A percentile compares a stretch with the other conserved stretches of the same genome.
Evolutionary conservation across 495 filamentous ascomycete genomes (phyloP).

Genomic region (Sordaria brevicollis): DNA sequence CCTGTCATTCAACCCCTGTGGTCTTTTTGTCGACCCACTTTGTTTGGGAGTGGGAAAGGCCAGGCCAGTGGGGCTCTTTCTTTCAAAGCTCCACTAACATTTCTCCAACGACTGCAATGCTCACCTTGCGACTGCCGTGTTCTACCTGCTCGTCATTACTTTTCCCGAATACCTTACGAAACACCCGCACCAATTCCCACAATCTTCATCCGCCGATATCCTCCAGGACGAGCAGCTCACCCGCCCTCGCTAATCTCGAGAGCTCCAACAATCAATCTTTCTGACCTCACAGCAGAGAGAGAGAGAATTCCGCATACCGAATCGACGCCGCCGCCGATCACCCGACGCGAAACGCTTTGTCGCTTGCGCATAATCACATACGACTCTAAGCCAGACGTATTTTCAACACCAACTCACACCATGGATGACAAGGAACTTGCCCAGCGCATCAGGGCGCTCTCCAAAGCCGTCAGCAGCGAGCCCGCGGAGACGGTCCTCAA

Average conservation of each 20-base stretch:
- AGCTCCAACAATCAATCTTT: not conserved
- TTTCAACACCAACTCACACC: not conserved
- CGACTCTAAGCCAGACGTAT: not conserved
- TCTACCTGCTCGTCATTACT: not conserved
- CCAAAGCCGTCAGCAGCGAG: constrained; percentile 66
- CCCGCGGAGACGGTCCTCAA: constrained; percentile 51
- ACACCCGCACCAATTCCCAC: too few species aligned
- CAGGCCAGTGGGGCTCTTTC: not conserved
- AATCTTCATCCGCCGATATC: not conserved
- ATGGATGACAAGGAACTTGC: constrained; percentile 83
- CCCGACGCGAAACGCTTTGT: not conserved
- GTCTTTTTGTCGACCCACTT: not conserved
- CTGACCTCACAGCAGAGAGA: not conserved
- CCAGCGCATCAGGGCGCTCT: constrained; percentile 57
- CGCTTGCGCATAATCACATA: not conserved
- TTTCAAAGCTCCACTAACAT: not conserved
- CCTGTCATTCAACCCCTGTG: too few species aligned
- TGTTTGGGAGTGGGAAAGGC: not conserved
- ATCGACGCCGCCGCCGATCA: not conserved
- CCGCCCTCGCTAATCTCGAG: not conserved
- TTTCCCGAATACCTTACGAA: not conserved
- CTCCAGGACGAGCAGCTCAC: not conserved
- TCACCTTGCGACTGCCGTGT: not conserved
- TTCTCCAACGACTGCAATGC: not conserved
- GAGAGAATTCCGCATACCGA: not conserved